These are phyloP conservation scores for Amanita phalloides DNA, from an alignment of 768 basidiomycete species.

Conservation along the genomic window DNA sequence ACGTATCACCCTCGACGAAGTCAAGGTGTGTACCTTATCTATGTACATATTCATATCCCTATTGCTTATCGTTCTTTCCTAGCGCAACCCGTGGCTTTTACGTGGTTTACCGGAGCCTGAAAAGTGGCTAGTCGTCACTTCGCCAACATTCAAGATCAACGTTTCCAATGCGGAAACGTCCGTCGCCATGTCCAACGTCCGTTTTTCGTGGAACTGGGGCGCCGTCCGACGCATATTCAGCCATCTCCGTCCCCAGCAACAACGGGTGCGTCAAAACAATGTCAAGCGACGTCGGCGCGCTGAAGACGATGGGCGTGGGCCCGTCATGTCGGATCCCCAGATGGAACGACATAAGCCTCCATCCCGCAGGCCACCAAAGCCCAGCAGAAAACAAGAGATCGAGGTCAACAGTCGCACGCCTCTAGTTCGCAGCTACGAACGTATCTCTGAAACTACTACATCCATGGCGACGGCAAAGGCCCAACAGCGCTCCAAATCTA, in stretches of 20 bases:
- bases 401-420: neutral
- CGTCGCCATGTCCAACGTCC: slow-evolving; percentile 58
- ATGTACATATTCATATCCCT: slow-evolving; percentile 7
- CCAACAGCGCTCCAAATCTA: slow-evolving; percentile 2
- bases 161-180: slow-evolving; percentile 73
- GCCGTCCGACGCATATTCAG: slow-evolving; percentile 36
- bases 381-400: neutral
- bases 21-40: slow-evolving; percentile 46
- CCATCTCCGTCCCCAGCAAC: slow-evolving; percentile 20
- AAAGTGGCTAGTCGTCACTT: slow-evolving; percentile 51
- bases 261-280: neutral
- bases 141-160: slow-evolving; percentile 24
- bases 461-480: neutral
- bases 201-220: slow-evolving; percentile 53
- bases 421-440: neutral
- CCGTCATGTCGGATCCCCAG: slow-evolving; percentile 16
- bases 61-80: slow-evolving; percentile 5
- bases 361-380: neutral
- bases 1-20: slow-evolving; percentile 69
- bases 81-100: slow-evolving; percentile 59
- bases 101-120: slow-evolving; percentile 54
- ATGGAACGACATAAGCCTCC: slow-evolving; percentile 7
- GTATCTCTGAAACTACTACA: neutral
- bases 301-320: slow-evolving; percentile 8
- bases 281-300: neutral